Evolutionary conservation across 345 rosid genomes (phyloP), one percentile per base, ranked within the genome.

Genomic region (Psidium guajava): DNA sequence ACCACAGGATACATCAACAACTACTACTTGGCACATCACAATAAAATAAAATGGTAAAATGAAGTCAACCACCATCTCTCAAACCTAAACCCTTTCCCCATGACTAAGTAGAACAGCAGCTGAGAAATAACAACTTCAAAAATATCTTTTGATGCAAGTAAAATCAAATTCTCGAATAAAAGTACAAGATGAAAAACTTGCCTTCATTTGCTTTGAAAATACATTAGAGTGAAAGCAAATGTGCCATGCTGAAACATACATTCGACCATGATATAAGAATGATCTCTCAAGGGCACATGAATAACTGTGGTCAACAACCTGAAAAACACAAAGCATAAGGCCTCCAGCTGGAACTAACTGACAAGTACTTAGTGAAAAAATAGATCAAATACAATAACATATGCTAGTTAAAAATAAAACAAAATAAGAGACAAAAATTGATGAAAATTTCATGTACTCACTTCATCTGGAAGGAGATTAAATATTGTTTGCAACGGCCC

Each of bases 161-260:
- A 53, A 51, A 51, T 27, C 28, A 81, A 49, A 54, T 54, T 64
- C 84, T 49, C 25, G 6, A 82, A 64, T 24, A 9, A 55, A 83
- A 28, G 42, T 55, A 52, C 18, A 11, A 49, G 40, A 82, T 75
- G 24, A 88, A 80, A 89, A 28, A 85, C 94, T 87, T 59, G 96
- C 99, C 99, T 97, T 97, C 94, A 97, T 93, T 88, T 97, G 99
- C 94, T 97, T 97, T 83, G 99, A 97, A 86, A 97, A 97, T 84
- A 97, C 97, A 89, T 97, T 97, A 54, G 99, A 96, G 92, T 96
- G 99, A 89, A 97, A 97, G 93, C 99, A 97, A 87, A 97, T 96
- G 90, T 94, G 96, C 99, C 99, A 97, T 47, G 99, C 91, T 36
- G 98, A 97, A 87, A 96, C 99, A 91, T 96, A 97, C 93, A 96